Percentiles rank a stretch among this genome's conserved stretches.
Conservation (phyloP, 2,329 filamentous ascomycete genomes). For the Sphaerulina musiva region DNA sequence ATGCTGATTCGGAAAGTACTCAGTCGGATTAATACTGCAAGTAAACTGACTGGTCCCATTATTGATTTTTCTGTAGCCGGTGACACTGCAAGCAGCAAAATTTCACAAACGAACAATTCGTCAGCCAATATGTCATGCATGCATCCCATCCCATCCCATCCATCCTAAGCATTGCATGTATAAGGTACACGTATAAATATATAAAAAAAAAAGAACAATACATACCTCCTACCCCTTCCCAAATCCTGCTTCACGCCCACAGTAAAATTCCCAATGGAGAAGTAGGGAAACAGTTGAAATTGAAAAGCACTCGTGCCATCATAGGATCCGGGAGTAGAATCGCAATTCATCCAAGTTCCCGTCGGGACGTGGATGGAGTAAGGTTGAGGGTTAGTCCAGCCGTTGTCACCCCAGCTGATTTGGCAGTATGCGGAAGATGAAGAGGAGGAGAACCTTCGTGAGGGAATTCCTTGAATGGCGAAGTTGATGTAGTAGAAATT, state of each 20-base stretch:
- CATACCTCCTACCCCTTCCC: slow-evolving; percentile 8
- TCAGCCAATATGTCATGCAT: too few relatives aligned
- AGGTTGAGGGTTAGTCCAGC: slow-evolving; percentile 9
- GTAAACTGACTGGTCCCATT: slow-evolving; percentile 9
- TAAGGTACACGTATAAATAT: too few relatives aligned
- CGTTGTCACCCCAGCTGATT: slow-evolving; percentile 25
- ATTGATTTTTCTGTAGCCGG: background rate
- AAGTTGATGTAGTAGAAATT: slow-evolving; percentile 28
- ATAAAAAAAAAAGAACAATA: background rate
- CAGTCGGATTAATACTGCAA: slow-evolving; percentile 21
- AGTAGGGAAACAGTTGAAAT: slow-evolving; percentile 25
- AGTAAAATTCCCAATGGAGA: slow-evolving; percentile 28
- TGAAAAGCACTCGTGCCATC: slow-evolving; percentile 19
- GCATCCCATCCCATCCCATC: too few relatives aligned
- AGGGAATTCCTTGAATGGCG: slow-evolving; percentile 15
- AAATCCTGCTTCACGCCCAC: slow-evolving; percentile 23
- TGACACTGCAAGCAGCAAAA: background rate
- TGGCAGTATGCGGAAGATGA: slow-evolving; percentile 18
- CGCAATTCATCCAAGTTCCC: slow-evolving; percentile 25
- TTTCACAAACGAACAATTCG: too few relatives aligned
- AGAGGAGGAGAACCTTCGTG: background rate
- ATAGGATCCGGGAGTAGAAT: slow-evolving; percentile 6
- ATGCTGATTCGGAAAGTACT: slow-evolving; percentile 20
- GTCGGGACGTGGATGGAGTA: slow-evolving; percentile 21
- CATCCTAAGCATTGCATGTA: too few relatives aligned